Percentiles rank a stretch among this genome's conserved stretches.
Evolutionary conservation across 192 early-diverging fungal genomes (phyloP).

Genomic region (Backusella liffmaniae): DNA sequence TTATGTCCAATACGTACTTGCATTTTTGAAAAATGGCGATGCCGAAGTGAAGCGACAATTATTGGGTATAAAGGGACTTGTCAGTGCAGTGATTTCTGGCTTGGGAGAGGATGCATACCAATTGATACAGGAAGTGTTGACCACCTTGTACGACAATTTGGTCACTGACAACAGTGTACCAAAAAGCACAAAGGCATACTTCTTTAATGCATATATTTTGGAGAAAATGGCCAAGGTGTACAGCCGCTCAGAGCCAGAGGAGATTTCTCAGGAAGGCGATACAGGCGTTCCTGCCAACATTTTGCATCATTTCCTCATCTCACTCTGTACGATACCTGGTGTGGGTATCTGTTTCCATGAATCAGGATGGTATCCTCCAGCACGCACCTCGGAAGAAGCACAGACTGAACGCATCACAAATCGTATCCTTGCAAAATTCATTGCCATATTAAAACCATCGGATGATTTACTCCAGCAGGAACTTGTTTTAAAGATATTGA

Average conservation of each 20-base stretch:
- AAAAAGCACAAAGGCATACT: slow-evolving; percentile 55
- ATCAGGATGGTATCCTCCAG: slow-evolving; percentile 72
- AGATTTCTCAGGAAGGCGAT: slow-evolving; percentile 28
- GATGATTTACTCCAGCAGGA: slow-evolving; percentile 67
- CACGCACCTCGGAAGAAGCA: slow-evolving; percentile 21
- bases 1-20: slow-evolving; percentile 75
- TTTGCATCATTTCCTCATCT: slow-evolving; percentile 69
- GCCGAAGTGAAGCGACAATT: slow-evolving; percentile 64
- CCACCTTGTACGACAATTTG: slow-evolving; percentile 53
- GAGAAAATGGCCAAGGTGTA: slow-evolving; percentile 65
- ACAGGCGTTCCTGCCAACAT: slow-evolving; percentile 49
- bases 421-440: slow-evolving; percentile 53
- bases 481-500: slow-evolving; percentile 61
- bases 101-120: slow-evolving; percentile 63
- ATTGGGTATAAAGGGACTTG: slow-evolving; percentile 70
- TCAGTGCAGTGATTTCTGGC: slow-evolving; percentile 68
- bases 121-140: slow-evolving; percentile 58
- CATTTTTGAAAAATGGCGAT: slow-evolving; percentile 75
- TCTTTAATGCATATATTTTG: slow-evolving; percentile 73
- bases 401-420: slow-evolving; percentile 52
- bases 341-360: slow-evolving; percentile 75
- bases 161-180: slow-evolving; percentile 63
- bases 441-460: slow-evolving; percentile 55
- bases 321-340: slow-evolving; percentile 70
- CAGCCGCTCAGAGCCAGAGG: slow-evolving; percentile 42